phyloP scores from a whole-genome alignment of 2,329 filamentous ascomycete genomes.

The Aspergillus proliferans region DNA sequence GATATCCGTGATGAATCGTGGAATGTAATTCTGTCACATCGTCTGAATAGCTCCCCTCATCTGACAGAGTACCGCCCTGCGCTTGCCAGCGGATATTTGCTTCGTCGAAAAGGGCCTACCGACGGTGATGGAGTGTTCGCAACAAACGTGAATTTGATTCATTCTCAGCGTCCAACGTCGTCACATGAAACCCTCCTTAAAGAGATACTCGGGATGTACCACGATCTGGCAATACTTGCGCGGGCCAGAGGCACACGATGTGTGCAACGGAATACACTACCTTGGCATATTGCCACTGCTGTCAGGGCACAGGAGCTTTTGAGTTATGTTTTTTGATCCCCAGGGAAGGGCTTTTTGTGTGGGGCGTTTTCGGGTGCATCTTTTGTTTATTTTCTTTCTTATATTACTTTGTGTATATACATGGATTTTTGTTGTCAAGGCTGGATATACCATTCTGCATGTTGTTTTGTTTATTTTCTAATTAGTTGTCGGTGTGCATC shows the following conservation, averaged over 20 bases:
- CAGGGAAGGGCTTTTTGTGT: background rate
- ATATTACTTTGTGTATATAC: slow-evolving; percentile 11
- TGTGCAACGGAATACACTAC: slow-evolving; percentile 36
- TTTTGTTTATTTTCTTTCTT: background rate
- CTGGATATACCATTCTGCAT: slow-evolving; percentile 2
- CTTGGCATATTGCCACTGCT: slow-evolving; percentile 44
- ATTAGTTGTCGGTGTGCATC: too few relatives aligned
- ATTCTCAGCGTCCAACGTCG: slow-evolving; percentile 23
- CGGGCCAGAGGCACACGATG: slow-evolving; percentile 37
- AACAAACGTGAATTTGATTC: slow-evolving; percentile 39
- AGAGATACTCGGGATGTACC: slow-evolving; percentile 40
- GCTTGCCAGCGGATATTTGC: slow-evolving; percentile 41
- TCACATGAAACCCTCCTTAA: slow-evolving; percentile 32
- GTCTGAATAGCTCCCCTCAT: slow-evolving; percentile 35
- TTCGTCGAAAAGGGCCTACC: slow-evolving; percentile 38
- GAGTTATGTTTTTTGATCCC: slow-evolving; percentile 34
- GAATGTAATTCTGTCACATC: slow-evolving; percentile 51
- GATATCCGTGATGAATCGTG: slow-evolving; percentile 57
- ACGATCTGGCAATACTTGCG: slow-evolving; percentile 39
- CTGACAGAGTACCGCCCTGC: slow-evolving; percentile 39
- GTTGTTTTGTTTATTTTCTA: background rate
- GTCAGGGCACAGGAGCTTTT: slow-evolving; percentile 37
- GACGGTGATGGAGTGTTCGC: slow-evolving; percentile 37
- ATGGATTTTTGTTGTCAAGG: slow-evolving; percentile 1
- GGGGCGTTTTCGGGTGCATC: background rate